A percentile compares a stretch with the other conserved stretches of the same genome.
Evolutionary conservation across 108 stramenopile genomes (phyloP).

Genomic region (Fragilaria crotonensis): DNA sequence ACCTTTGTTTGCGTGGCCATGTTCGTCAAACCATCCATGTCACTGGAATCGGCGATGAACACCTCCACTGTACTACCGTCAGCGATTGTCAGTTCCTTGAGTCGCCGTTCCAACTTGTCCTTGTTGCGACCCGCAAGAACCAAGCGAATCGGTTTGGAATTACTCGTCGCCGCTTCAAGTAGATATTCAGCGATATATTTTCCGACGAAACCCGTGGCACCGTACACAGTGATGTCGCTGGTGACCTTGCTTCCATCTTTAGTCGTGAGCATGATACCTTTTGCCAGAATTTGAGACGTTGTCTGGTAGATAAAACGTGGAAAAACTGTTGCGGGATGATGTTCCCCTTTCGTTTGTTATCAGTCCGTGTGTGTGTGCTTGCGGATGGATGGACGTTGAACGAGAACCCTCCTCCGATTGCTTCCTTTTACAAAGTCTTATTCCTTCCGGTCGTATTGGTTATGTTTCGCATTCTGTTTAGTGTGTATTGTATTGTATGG

Average conservation of each 20-base stretch:
- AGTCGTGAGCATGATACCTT: background rate
- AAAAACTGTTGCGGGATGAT: too few relatives aligned
- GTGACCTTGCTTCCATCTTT: background rate
- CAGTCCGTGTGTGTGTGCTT: too few relatives aligned
- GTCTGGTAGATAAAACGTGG: too few relatives aligned
- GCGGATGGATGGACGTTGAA: too few relatives aligned
- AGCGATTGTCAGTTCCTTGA: background rate
- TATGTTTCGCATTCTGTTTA: too few relatives aligned
- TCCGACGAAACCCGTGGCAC: constrained; percentile 43
- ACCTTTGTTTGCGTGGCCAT: constrained; percentile 64
- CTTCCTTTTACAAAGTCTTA: too few relatives aligned
- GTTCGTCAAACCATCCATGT: constrained; percentile 10
- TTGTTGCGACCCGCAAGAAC: constrained; percentile 34
- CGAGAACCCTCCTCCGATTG: too few relatives aligned
- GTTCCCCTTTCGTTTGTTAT: too few relatives aligned
- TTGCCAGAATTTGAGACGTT: too few relatives aligned
- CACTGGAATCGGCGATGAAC: constrained; percentile 24
- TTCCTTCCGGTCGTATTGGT: too few relatives aligned
- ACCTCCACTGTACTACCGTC: constrained; percentile 9
- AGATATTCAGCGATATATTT: constrained; percentile 30
- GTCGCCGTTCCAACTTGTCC: constrained; percentile 15
- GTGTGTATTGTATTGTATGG: too few relatives aligned
- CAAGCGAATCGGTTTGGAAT: constrained; percentile 5
- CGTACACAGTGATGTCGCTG: constrained; percentile 39
- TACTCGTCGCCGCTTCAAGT: constrained; percentile 4